Evolutionary conservation across 2,329 filamentous ascomycete species (phyloP), one percentile per base, ranked within the genome.

Genomic region (Ascochyta koolunga): DNA sequence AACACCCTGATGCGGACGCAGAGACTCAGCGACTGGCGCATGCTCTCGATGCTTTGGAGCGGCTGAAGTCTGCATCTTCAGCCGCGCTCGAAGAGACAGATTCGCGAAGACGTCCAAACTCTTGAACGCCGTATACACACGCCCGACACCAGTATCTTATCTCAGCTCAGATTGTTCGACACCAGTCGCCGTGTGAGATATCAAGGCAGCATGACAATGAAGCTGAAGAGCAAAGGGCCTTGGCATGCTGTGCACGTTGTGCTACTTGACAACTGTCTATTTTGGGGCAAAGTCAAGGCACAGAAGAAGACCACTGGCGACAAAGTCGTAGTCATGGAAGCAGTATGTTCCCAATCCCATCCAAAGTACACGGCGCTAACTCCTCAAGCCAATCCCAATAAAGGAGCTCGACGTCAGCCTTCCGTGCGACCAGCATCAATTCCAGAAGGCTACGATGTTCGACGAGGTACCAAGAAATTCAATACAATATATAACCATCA

Each of bases 181-280:
- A 24, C 56, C 1, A 33, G 19, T 11, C 63, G 70, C 5, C 58
- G 58, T 5, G 50, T 72, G 9, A 47, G 49, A n/a, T 40, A 54
- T 25, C 69, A 71, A 51, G 67, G 66, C 1, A 37, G 44, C 6
- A 60, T 72, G 44, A 67, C 67, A 9, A 63, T 71, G 53, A 71
- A 67, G 48, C 25, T 64, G 11, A 67, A 67, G n/a, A 60, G 65
- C n/a, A 60, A 64, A 31, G 70, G 70, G 3, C 27, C 59, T n/a
- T 73, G 70, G 70, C 50, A 58, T n/a, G 37, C 65, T 27, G 60
- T 72, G 1, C 65, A 72, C 24, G 66, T 56, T 16, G 50, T 71
- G 6, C 53, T 72, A 18, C 54, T 73, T 1, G 68, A 73, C 24
- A 68, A 72, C 39, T 67, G 56, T 40, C 46, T 72, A 11, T 49